phyloP scores from a whole-genome alignment of 2,329 filamentous ascomycete species.

The Monosporascus sp. region DNA sequence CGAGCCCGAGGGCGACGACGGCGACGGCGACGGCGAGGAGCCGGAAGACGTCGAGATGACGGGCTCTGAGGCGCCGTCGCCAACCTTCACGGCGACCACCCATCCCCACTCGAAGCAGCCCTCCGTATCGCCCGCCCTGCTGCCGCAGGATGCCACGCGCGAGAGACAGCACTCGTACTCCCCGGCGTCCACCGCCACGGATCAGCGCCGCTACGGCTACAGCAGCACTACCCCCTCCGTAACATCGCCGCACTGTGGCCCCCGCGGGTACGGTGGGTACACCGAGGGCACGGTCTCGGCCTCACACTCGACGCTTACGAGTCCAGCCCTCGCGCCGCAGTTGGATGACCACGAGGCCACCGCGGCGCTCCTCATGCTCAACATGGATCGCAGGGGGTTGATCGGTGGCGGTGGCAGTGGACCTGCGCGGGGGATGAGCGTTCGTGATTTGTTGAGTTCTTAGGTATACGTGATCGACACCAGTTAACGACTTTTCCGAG shows the following conservation, averaged over 20 bases:
- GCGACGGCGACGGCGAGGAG: conserved; percentile 35
- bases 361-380: conserved; percentile 82
- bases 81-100: conserved; percentile 34
- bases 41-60: conserved; percentile 57
- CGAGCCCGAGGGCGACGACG: conserved; percentile 19
- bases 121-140: conserved; percentile 48
- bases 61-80: conserved; percentile 45
- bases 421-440: conserved; percentile 45
- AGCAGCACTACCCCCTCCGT: conserved; percentile 19
- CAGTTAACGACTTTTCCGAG: background rate
- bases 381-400: conserved; percentile 63
- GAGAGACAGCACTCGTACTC: conserved; percentile 50
- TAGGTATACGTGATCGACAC: conserved; percentile 23
- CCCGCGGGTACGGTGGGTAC: conserved; percentile 35
- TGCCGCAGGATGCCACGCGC: conserved; percentile 36
- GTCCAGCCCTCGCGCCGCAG: conserved; percentile 51
- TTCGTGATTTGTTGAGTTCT: conserved; percentile 48
- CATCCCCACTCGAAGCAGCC: conserved; percentile 34
- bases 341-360: conserved; percentile 73
- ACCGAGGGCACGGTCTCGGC: conserved; percentile 30
- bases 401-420: conserved; percentile 2
- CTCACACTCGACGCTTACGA: conserved; percentile 51
- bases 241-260: conserved; percentile 42
- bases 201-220: conserved; percentile 39
- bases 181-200: conserved; percentile 40